A percentile compares a stretch with the other conserved stretches of the same genome.
Evolutionary conservation across 192 early-diverging fungal species (phyloP).

Genomic region (Coemansia sp.): DNA sequence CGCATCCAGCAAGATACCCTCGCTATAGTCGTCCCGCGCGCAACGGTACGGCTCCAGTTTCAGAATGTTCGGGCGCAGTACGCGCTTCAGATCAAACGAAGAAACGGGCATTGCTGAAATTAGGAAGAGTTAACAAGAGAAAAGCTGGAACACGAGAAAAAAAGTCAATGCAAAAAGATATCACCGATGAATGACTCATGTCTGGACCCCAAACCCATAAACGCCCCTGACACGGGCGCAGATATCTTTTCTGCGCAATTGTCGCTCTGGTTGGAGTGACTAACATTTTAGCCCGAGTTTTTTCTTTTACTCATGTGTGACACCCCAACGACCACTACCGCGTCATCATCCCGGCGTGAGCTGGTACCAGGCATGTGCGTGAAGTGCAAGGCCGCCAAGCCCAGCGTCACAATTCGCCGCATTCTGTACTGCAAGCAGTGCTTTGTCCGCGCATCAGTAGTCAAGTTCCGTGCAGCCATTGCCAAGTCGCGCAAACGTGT

Average conservation of each 20-base stretch:
- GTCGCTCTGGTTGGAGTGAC: too few relatives aligned
- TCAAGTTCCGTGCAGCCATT: conserved; percentile 66
- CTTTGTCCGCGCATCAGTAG: conserved; percentile 63
- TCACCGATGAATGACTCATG: background rate
- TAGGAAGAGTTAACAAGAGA: background rate
- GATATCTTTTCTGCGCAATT: too few relatives aligned
- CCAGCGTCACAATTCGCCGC: conserved; percentile 64
- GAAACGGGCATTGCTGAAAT: conserved; percentile 4
- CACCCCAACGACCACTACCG: background rate
- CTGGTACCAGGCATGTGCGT: conserved; percentile 52
- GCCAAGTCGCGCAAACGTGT: conserved; percentile 50
- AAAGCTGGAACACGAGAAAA: background rate
- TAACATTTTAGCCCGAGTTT: too few relatives aligned
- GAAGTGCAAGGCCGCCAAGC: conserved; percentile 71
- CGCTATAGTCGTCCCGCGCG: conserved; percentile 94
- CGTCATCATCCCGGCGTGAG: conserved; percentile 7
- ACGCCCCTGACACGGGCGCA: too few relatives aligned
- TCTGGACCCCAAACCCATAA: too few relatives aligned
- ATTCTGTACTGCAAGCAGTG: conserved; percentile 80
- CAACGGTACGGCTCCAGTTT: conserved; percentile 89
- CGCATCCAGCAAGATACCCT: conserved; percentile 95
- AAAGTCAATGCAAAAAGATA: background rate
- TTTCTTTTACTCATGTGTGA: too few relatives aligned
- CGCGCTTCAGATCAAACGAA: conserved; percentile 57
- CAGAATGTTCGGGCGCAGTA: conserved; percentile 80